These are phyloP conservation scores for Phytopythium litorale DNA, from an alignment of 352 stramenopile genomes.

Conservation along the genomic window DNA sequence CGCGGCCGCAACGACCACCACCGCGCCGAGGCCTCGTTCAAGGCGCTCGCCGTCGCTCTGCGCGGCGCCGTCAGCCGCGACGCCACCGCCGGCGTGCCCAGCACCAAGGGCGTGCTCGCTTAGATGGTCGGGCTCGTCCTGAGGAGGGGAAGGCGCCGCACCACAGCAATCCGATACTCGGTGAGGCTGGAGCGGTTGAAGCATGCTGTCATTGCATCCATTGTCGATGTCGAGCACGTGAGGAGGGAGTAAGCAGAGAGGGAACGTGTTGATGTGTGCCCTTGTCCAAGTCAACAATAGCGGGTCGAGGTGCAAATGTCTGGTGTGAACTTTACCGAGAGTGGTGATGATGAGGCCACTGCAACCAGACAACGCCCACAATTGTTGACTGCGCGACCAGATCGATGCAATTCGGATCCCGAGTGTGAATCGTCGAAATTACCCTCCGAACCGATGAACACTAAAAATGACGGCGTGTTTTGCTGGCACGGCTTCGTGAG, in stretches of 20 bases:
- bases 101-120: constrained; percentile 90
- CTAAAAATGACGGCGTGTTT: not conserved
- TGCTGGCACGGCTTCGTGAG: not conserved
- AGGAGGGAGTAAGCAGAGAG: too few relatives aligned
- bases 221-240: too few relatives aligned
- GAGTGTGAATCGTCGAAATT: too few relatives aligned
- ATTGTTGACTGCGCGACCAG: too few relatives aligned
- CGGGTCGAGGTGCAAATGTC: not conserved
- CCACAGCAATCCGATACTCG: too few relatives aligned
- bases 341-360: not conserved
- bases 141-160: not conserved
- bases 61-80: constrained; percentile 76
- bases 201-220: too few relatives aligned
- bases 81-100: constrained; percentile 80
- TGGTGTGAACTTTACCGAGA: not conserved
- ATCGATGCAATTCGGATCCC: too few relatives aligned
- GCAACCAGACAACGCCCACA: too few relatives aligned
- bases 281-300: too few relatives aligned
- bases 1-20: constrained; percentile 92
- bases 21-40: constrained; percentile 90
- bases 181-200: too few relatives aligned
- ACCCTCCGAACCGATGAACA: too few relatives aligned
- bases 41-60: constrained; percentile 86
- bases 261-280: too few relatives aligned
- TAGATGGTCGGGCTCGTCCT: constrained; percentile 16